Evolutionary conservation across 2,329 filamentous ascomycete species (phyloP), one percentile per base, ranked within the genome.

Genomic region (Dothistroma pini): DNA sequence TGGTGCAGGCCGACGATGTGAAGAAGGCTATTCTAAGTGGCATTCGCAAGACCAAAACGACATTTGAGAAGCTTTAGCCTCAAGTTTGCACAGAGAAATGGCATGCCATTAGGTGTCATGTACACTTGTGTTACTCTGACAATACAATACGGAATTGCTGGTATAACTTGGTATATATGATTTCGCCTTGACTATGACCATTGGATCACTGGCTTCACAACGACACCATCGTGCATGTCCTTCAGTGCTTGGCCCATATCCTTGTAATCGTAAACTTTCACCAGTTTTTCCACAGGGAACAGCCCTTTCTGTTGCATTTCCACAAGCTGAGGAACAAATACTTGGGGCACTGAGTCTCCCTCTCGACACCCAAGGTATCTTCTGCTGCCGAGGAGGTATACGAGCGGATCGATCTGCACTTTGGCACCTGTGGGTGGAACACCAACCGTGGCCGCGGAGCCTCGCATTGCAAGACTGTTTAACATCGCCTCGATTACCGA

Each of bases 1-100:
- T 68, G 66, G 60, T 68, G 31, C 66, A 67, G 55, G 60, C 61
- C 31, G 62, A 64, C 38, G 65, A 68, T 58, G 60, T 68, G 22
- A 63, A 59, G 47, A 64, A 63, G 34, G 66, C 66, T 2, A 67
- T 67, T 58, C 59, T 65, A 56, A 66, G 63, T 49, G 66, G 66
- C 8, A 49, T 68, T 6, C 60, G 59, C 49, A 67, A 67, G 60
- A 67, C 61, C 22, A 66, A 64, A 59, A 54, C 65, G 34, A 68
- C 54, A n/a, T 68, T 68, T 59, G 65, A 67, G 56, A 68, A 68
- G 54, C 58, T 68, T n/a, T 68, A 47, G 61, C 34, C 3, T 16
- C 34, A 38, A 38, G 10, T 38, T 2, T 2, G 9, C 34, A 3
- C 14, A 38, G 9, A 16, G 10, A 10, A 38, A 11, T 11, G 14